Percentiles rank a stretch among this genome's conserved stretches.
Evolutionary conservation across 371 early-diverging fungal genomes (phyloP).

Genomic region (Rhizomucor miehei): DNA sequence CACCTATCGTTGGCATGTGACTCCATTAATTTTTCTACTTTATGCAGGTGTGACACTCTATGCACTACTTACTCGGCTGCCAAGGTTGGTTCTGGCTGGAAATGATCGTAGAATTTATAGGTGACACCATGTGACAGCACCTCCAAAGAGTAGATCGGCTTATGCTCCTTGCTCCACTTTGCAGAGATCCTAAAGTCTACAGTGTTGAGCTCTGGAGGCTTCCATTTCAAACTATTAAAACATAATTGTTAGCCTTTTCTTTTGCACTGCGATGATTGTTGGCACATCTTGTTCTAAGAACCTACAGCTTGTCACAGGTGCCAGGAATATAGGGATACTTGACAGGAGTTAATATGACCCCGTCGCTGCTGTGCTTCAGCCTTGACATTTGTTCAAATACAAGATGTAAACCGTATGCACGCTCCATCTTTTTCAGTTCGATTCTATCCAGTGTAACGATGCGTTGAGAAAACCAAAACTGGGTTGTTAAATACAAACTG

Average conservation of each 20-base stretch:
- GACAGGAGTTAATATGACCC: conserved; percentile 86
- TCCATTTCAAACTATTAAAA: conserved; percentile 86
- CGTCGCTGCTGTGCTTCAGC: conserved; percentile 81
- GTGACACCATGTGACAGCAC: conserved; percentile 52
- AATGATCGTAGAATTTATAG: conserved; percentile 61
- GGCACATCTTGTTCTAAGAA: no score
- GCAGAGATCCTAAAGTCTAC: conserved; percentile 78
- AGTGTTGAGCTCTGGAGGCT: conserved; percentile 81
- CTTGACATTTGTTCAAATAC: conserved; percentile 63
- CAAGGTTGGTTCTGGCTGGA: conserved; percentile 59
- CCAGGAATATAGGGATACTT: conserved; percentile 74
- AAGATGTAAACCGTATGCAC: conserved; percentile 55
- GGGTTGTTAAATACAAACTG: no score
- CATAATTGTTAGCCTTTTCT: no score
- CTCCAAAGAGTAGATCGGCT: conserved; percentile 61
- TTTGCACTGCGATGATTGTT: no score
- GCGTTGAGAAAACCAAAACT: no score
- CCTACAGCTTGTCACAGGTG: conserved; percentile 60
- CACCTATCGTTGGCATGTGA: conserved; percentile 44
- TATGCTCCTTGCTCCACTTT: conserved; percentile 59
- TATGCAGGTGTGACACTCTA: not conserved
- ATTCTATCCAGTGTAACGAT: conserved; percentile 35
- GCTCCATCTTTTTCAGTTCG: conserved; percentile 61
- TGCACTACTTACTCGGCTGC: conserved; percentile 45
- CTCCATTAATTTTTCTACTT: no score